Conservation (phyloP, 1,284 basidiomycete genomes). For the Sporisorium scitamineum region DNA sequence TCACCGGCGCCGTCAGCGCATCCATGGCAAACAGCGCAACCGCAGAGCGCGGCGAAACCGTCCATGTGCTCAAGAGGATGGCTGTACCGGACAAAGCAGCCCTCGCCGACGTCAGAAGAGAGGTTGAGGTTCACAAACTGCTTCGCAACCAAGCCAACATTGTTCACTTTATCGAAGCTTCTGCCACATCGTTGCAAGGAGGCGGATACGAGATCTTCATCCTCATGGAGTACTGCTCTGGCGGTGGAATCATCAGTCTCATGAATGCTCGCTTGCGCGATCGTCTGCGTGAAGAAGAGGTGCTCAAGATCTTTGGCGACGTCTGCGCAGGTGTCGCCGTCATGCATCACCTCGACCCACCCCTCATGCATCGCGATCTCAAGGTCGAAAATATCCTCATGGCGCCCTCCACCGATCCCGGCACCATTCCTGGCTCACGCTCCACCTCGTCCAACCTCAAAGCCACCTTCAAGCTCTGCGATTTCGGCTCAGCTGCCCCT, state of each 20-base stretch:
- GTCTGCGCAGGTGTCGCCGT: constrained; percentile 64
- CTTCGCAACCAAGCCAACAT: constrained; percentile 91
- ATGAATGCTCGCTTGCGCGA: constrained; percentile 96
- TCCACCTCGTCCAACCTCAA: constrained; percentile 72
- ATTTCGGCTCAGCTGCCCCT: constrained; percentile 92
- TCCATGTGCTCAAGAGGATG: constrained; percentile 96
- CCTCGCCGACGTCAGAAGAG: constrained; percentile 93
- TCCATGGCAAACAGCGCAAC: constrained; percentile 40
- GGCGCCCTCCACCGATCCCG: constrained; percentile 68
- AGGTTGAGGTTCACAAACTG: constrained; percentile 96
- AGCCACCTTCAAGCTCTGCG: constrained; percentile 88
- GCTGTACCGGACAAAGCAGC: constrained; percentile 90
- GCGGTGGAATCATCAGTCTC: constrained; percentile 98
- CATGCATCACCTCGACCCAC: constrained; percentile 92
- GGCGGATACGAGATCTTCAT: constrained; percentile 95
- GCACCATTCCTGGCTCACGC: constrained; percentile 37
- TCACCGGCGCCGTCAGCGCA: constrained; percentile 34
- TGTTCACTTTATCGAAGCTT: constrained; percentile 88
- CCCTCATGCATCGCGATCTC: constrained; percentile 94
- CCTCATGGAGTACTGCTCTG: constrained; percentile 94
- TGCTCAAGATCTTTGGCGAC: constrained; percentile 87
- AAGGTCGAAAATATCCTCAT: constrained; percentile 94
- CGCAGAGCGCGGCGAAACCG: constrained; percentile 73
- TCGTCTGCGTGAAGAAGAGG: constrained; percentile 91
- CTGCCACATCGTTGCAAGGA: constrained; percentile 73